These are phyloP conservation scores for Boletus holoroseus DNA, from an alignment of 1,284 basidiomycete species.

Conservation along the genomic window DNA sequence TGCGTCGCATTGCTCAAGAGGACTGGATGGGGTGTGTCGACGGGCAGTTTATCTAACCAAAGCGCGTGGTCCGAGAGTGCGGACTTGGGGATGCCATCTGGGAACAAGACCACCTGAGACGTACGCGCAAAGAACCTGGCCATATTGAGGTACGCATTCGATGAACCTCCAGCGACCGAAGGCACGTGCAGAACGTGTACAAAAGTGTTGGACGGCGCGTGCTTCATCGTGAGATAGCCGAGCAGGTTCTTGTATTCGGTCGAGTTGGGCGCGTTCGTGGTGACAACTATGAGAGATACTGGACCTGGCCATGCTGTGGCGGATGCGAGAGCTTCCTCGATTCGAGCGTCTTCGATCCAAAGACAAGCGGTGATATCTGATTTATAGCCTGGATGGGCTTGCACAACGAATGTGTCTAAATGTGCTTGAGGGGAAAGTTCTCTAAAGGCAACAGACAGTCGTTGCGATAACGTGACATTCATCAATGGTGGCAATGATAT, in stretches of 20 bases:
- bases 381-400: slow-evolving; percentile 6
- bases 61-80: slow-evolving; percentile 1
- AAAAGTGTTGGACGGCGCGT: slow-evolving; percentile 31
- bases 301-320: slow-evolving; percentile 48
- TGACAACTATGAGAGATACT: slow-evolving; percentile 50
- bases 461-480: slow-evolving; percentile 23
- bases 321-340: slow-evolving; percentile 35
- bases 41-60: slow-evolving; percentile 21
- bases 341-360: slow-evolving; percentile 41
- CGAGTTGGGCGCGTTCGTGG: slow-evolving; percentile 34
- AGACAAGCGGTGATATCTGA: slow-evolving; percentile 46
- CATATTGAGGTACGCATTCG: slow-evolving; percentile 57
- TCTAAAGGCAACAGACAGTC: slow-evolving; percentile 18
- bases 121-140: slow-evolving; percentile 56
- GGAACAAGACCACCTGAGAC: slow-evolving; percentile 47
- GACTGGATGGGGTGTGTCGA: slow-evolving; percentile 30
- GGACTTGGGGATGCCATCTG: slow-evolving; percentile 32
- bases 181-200: slow-evolving; percentile 48
- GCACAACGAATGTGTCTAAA: slow-evolving; percentile 26
- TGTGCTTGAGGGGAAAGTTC: slow-evolving; percentile 24
- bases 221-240: slow-evolving; percentile 11
- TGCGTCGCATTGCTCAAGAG: slow-evolving; percentile 25
- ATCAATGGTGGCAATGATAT: slow-evolving; percentile 20
- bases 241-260: slow-evolving; percentile 29
- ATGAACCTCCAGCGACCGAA: slow-evolving; percentile 36